Evolutionary conservation across 2,329 filamentous ascomycete species (phyloP), one percentile per base, ranked within the genome.

Genomic region (Aspergillus ochraceoroseus): DNA sequence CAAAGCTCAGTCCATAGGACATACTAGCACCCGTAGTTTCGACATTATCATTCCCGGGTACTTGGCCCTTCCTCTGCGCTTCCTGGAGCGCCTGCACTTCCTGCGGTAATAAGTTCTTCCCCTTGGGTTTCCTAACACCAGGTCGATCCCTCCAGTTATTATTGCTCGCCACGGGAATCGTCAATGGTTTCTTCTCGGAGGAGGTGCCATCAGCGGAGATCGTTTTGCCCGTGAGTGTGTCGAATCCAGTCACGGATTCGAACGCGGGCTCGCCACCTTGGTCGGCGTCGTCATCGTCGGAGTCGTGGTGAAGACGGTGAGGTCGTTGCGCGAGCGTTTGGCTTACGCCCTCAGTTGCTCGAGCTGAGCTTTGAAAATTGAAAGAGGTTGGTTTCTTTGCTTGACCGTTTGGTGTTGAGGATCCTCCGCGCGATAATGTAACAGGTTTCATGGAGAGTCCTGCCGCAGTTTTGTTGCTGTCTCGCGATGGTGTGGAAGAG

Each of bases 91-190:
- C 70, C 47, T 73, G 71, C 27, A 75, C 76, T 46, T 76, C 76
- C 5, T 54, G 61, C n/a, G 77, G 79, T n/a, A 82, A 65, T 9
- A 75, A 59, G 57, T 77, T 80, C 61, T 77, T 80, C 59, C 71
- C 79, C 49, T 74, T 66, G 42, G 56, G 83, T 74, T 71, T 78
- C 77, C 39, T 79, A 2, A 52, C 47, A 3, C 63, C 58, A 3
- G 62, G 51, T 5, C 64, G 56, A 41, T 68, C 60, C 35, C 64
- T 61, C 48, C 88, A 82, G 70, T 96, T 92, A 62, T 95, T 95
- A 59, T 78, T 81, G 57, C 81, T 85, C 65, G 87, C 85, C 46
- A 88, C 84, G 57, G 86, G 82, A 20, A 79, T 79, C 57, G 90
- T 87, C 70, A 88, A 78, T 50, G 83, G 79, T 57, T 83, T 72